Evolutionary conservation across 2,329 filamentous ascomycete genomes (phyloP), one percentile per base, ranked within the genome.

Genomic region (Diplodia sapinea): DNA sequence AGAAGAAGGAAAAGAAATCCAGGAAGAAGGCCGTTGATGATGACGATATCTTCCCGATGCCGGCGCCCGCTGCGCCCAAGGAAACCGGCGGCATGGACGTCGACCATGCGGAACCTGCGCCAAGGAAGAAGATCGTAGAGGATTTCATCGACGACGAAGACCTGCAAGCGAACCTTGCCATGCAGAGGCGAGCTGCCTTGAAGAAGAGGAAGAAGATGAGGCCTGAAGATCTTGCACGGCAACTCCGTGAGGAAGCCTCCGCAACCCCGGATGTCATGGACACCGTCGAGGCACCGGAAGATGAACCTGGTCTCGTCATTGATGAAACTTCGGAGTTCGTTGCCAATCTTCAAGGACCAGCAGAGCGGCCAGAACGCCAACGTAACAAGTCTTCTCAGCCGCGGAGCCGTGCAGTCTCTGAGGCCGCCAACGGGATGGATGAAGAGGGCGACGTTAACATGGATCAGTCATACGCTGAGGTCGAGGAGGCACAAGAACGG

Each of bases 261-360:
- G 82, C 82, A 64, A 82, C 81, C 0, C 80, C 81, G 11, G 79
- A 76, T 31, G 75, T 79, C n/a, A 78, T 86, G 74, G 89, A 88
- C 23, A 86, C 89, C 36, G 88, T 89, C 61, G 85, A 85, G 29
- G 81, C 85, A 3, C 82, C 79, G 17, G 82, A 87, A 3, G 82
- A 82, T 23, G 83, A 86, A 62, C 83, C 82, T 2, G 94, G 93
- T 1, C 83, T 99, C 1, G 87, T 97, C n/a, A 94, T 99, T 68
- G 94, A 97, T 69, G 95, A 97, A 76, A 97, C 94, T 0, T 93
- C 93, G 0, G 94, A 97, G 73, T 99, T 99, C 73, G 91, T 99
- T 36, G 91, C 93, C 31, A 93, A 93, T 66, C 80, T 99, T 66
- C 91, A 90, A 75, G 91, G 90, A 68, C 87, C 89, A 15, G 85